These are phyloP conservation scores for Phytophthora rubi DNA, from an alignment of 352 stramenopile genomes.

Conservation along the genomic window DNA sequence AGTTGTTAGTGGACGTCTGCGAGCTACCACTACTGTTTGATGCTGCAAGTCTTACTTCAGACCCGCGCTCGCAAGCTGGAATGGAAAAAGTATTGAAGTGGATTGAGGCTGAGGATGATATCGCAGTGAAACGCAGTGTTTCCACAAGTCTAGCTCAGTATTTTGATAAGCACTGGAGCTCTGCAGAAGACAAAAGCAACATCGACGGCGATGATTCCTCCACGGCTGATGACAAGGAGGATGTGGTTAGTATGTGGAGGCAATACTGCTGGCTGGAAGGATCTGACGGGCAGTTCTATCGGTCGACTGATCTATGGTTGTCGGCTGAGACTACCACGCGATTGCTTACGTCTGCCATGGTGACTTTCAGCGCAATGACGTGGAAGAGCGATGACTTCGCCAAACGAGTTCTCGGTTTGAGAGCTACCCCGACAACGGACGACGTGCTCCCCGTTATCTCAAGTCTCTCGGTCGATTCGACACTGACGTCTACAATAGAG, in stretches of 20 bases:
- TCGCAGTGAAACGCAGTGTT: slow-evolving; percentile 40
- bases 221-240: slow-evolving; percentile 19
- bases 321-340: slow-evolving; percentile 33
- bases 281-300: slow-evolving; percentile 47
- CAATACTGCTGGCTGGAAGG: slow-evolving; percentile 47
- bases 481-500: slow-evolving; percentile 18
- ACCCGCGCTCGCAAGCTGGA: slow-evolving; percentile 27
- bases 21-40: slow-evolving; percentile 49
- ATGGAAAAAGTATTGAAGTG: slow-evolving; percentile 51
- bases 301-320: slow-evolving; percentile 55
- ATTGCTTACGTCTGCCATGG: slow-evolving; percentile 54
- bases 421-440: slow-evolving; percentile 36
- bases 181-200: background rate
- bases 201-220: background rate
- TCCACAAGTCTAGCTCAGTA: slow-evolving; percentile 52
- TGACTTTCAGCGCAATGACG: slow-evolving; percentile 44
- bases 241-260: slow-evolving; percentile 30
- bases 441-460: slow-evolving; percentile 58
- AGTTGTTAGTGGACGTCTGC: slow-evolving; percentile 54
- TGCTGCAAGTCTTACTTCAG: slow-evolving; percentile 13
- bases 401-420: slow-evolving; percentile 51
- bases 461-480: slow-evolving; percentile 32
- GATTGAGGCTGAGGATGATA: slow-evolving; percentile 50
- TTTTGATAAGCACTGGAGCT: slow-evolving; percentile 53
- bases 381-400: slow-evolving; percentile 52